Evolutionary conservation across 2,329 filamentous ascomycete genomes (phyloP).

Genomic region (Cercospora canescens): DNA sequence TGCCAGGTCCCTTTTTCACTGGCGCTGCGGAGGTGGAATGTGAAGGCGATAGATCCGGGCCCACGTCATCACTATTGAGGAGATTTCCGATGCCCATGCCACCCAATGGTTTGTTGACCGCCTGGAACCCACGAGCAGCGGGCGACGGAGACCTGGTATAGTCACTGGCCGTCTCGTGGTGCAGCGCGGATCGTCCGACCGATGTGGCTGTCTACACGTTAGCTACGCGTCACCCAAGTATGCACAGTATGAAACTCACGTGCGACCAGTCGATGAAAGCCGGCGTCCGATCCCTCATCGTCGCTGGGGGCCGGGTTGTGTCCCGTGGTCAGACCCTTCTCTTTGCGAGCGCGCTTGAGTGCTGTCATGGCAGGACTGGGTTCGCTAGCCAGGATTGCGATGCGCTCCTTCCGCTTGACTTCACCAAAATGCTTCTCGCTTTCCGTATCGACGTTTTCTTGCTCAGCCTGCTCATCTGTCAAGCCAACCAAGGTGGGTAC

Average conservation of each 20-base stretch:
- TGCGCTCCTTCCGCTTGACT: constrained; percentile 71
- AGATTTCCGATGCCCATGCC: constrained; percentile 53
- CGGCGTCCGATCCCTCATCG: constrained; percentile 33
- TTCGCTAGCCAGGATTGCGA: constrained; percentile 71
- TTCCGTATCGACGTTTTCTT: constrained; percentile 73
- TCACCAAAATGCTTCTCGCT: constrained; percentile 71
- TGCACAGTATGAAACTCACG: not conserved
- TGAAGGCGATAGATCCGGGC: constrained; percentile 25
- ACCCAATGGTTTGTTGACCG: constrained; percentile 41
- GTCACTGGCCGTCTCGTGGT: constrained; percentile 43
- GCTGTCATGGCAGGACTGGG: constrained; percentile 64
- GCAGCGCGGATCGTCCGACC: constrained; percentile 19
- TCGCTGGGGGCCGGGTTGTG: constrained; percentile 30
- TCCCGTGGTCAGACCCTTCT: constrained; percentile 43
- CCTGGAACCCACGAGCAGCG: constrained; percentile 37
- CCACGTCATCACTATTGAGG: constrained; percentile 47
- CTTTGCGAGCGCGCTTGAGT: constrained; percentile 49
- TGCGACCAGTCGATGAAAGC: constrained; percentile 22
- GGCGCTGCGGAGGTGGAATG: constrained; percentile 28
- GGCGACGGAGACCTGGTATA: constrained; percentile 49
- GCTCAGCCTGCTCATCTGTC: constrained; percentile 62
- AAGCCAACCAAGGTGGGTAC: constrained; percentile 68
- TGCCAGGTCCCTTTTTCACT: constrained; percentile 47
- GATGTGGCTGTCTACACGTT: constrained; percentile 15
- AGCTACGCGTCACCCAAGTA: not conserved